Evolutionary conservation across 768 basidiomycete genomes (phyloP).

Genomic region (Scleroderma citrinum): DNA sequence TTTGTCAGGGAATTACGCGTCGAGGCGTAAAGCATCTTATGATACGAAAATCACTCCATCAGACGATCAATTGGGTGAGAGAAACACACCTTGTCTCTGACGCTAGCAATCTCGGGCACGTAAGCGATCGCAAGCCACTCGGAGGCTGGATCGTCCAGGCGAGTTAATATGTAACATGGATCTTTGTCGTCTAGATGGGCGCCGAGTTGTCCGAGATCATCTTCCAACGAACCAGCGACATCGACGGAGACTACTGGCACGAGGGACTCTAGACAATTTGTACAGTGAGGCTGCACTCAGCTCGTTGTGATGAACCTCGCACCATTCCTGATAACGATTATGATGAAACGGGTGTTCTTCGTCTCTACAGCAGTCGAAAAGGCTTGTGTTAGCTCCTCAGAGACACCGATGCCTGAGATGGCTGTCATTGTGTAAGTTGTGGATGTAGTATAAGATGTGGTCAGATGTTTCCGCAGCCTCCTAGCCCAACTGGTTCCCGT

Average conservation of each 20-base stretch:
- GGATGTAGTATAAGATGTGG: too few relatives aligned
- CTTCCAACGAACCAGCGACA: constrained; percentile 45
- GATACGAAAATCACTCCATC: not conserved
- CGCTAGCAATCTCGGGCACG: constrained; percentile 75
- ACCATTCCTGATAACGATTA: constrained; percentile 75
- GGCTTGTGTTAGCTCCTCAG: constrained; percentile 46
- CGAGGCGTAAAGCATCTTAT: constrained; percentile 85
- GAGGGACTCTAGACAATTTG: constrained; percentile 51
- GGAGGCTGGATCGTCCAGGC: constrained; percentile 49
- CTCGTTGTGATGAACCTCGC: constrained; percentile 18
- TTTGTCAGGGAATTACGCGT: constrained; percentile 64
- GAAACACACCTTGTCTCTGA: constrained; percentile 66
- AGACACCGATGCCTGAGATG: constrained; percentile 63
- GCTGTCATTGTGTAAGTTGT: constrained; percentile 51
- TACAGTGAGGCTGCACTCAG: constrained; percentile 21
- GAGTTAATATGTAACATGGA: constrained; percentile 74
- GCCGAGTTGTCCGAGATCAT: constrained; percentile 57
- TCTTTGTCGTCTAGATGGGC: constrained; percentile 50
- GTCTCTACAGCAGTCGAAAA: constrained; percentile 57
- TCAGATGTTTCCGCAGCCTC: too few relatives aligned
- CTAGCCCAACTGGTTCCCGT: too few relatives aligned
- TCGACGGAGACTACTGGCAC: constrained; percentile 51
- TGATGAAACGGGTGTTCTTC: constrained; percentile 60
- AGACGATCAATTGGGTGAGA: not conserved
- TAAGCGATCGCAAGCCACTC: constrained; percentile 77